Conservation (phyloP, 1,139 yeast genomes). For the Yamadazyma sp. region DNA sequence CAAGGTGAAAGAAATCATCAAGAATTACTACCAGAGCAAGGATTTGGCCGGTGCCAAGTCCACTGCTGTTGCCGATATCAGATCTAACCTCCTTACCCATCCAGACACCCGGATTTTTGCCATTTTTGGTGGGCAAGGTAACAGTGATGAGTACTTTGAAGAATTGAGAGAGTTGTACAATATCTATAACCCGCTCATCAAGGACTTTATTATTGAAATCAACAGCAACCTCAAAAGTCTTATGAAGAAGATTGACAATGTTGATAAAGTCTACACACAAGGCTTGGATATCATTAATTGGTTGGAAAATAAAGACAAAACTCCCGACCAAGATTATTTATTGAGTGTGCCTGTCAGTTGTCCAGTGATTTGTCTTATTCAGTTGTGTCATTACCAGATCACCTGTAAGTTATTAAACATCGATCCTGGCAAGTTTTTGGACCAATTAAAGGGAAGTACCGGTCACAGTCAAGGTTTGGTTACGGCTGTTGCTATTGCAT, state of each 20-base stretch:
- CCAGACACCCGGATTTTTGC: constrained; percentile 66
- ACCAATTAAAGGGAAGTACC: constrained; percentile 76
- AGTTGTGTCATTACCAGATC: constrained; percentile 87
- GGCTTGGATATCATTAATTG: constrained; percentile 87
- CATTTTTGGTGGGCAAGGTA: constrained; percentile 98
- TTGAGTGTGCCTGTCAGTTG: constrained; percentile 92
- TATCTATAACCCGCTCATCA: constrained; percentile 71
- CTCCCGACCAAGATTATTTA: constrained; percentile 88
- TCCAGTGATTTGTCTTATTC: constrained; percentile 94
- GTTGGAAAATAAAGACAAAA: constrained; percentile 80
- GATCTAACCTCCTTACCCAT: constrained; percentile 51
- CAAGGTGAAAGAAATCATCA: constrained; percentile 73
- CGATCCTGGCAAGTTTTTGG: constrained; percentile 85
- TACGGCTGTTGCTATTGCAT: constrained; percentile 88
- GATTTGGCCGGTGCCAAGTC: constrained; percentile 4
- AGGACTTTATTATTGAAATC: constrained; percentile 68
- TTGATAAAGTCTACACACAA: constrained; percentile 87
- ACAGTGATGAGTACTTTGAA: constrained; percentile 94
- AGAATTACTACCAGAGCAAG: constrained; percentile 56
- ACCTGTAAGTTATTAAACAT: constrained; percentile 83
- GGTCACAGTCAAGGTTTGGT: constrained; percentile 99
- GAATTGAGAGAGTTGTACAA: constrained; percentile 86
- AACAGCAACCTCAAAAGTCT: constrained; percentile 68
- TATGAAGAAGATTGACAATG: constrained; percentile 71
- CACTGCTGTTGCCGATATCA: constrained; percentile 33